Evolutionary conservation across 2,329 filamentous ascomycete species (phyloP).

Genomic region (Claviceps pusilla): DNA sequence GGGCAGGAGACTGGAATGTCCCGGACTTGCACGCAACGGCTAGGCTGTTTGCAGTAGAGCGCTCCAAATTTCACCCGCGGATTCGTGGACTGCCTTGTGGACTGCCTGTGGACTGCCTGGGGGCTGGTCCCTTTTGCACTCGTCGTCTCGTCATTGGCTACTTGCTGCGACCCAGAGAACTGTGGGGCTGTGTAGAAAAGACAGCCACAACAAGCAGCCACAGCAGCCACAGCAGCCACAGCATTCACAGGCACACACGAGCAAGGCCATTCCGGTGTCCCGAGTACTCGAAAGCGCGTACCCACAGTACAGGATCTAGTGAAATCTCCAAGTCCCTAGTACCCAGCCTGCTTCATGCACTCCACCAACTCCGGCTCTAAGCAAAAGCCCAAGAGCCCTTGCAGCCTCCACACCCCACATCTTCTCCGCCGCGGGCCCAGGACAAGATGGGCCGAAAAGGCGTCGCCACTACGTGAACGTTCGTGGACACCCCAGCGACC

Average conservation of each 20-base stretch:
- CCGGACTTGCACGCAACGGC: background rate
- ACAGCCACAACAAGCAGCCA: too few relatives aligned
- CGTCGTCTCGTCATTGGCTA: background rate
- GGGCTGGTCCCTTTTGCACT: background rate
- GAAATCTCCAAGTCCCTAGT: too few relatives aligned
- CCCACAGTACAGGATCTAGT: too few relatives aligned
- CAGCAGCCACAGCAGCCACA: too few relatives aligned
- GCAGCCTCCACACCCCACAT: slow-evolving; percentile 6
- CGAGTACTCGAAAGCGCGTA: too few relatives aligned
- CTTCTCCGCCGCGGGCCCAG: slow-evolving; percentile 1
- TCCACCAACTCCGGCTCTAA: background rate
- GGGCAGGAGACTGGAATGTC: too few relatives aligned
- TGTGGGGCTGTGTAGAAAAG: too few relatives aligned
- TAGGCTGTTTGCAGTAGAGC: background rate
- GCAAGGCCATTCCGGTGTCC: too few relatives aligned
- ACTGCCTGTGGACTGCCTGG: background rate
- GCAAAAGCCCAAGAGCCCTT: background rate
- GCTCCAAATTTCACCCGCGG: too few relatives aligned
- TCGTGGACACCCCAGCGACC: background rate
- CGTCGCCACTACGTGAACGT: slow-evolving; percentile 1
- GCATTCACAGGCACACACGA: too few relatives aligned
- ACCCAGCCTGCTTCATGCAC: background rate
- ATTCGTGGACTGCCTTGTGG: too few relatives aligned
- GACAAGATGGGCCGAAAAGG: slow-evolving; percentile 7
- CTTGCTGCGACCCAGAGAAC: background rate